Base-by-base conservation (phyloP, 2,329 filamentous ascomycete genomes). In the Hypoxylon sp. region DNA sequence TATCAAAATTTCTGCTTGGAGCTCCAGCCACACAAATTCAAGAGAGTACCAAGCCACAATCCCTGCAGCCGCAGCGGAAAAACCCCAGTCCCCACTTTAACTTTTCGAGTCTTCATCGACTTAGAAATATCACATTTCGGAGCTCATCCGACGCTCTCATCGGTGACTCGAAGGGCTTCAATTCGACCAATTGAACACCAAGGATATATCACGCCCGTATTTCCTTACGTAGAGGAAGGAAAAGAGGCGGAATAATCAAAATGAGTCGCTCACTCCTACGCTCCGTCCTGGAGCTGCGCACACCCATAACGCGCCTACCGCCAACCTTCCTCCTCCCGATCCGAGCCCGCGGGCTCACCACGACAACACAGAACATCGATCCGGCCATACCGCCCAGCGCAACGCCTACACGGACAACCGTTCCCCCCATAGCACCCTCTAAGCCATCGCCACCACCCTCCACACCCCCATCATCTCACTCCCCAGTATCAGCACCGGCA, bases 201-300 rank as follows among this genome's bases (percentile, higher is more conserved):
- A 47, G 19, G 6, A 42, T 9, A 46, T 5, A 8, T 13, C 9
- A 39, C 1, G 22, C 4, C 5, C 5, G 1, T 46, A 11, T 24
- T 6, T 8, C 5, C 3, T 8, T 4, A 8, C 24, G 17, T 48
- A 31, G n/a, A 44, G 9, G 6, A 24, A 42, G 3, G 2, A 58
- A 33, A 26, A 9, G 31, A 9, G 22, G 13, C 13, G 3, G 3
- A 5, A 35, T 0, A 5, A 19, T 1, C 51, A 59, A 53, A 22
- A 88, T 88, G 86, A 88, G 85, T 78, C 85, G 88, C 78, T 84
- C 87, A 71, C 81, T 92, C 69, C 84, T 91, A 73, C 87, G 88
- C 83, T 90, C 88, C 80, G 81, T 89, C 51, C 79, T 89, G 80
- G 89, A 90, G 83, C 84, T 90, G 58, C 84, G 86, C 74, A 80